Evolutionary conservation across 257 asterid genomes (phyloP).

Genomic region (Solanum corneliomulleri): DNA sequence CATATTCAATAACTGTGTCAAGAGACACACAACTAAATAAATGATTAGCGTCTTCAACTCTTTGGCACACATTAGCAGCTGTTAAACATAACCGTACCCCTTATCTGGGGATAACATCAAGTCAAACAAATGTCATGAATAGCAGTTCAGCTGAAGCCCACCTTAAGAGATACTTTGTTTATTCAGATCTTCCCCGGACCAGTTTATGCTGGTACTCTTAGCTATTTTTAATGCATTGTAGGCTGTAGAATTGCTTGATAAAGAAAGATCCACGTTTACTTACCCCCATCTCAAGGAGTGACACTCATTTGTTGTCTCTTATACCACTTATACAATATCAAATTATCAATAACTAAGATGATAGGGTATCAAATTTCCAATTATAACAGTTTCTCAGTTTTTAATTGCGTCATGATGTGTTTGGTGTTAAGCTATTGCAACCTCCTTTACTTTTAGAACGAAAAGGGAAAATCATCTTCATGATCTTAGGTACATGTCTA

Average conservation of each 20-base stretch:
- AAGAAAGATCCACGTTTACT: neutral
- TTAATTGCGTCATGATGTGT: neutral
- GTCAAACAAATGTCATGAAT: neutral
- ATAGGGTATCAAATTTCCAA: neutral
- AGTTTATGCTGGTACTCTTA: neutral
- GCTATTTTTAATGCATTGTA: neutral
- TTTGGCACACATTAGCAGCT: neutral
- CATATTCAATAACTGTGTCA: neutral
- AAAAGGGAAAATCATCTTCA: neutral
- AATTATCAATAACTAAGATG: neutral
- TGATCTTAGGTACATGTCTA: neutral
- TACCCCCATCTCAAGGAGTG: neutral
- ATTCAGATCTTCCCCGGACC: neutral
- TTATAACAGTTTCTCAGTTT: neutral
- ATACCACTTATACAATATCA: neutral
- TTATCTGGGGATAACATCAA: neutral
- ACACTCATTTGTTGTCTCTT: neutral
- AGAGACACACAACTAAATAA: neutral
- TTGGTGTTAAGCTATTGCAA: neutral
- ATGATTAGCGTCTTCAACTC: neutral
- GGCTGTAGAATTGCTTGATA: neutral
- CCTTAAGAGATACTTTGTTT: neutral
- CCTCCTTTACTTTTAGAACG: neutral
- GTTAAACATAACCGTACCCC: neutral
- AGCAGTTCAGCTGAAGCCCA: neutral